Evolutionary conservation across 768 basidiomycete species (phyloP), one percentile per base, ranked within the genome.

Genomic region (Calocera cornea): DNA sequence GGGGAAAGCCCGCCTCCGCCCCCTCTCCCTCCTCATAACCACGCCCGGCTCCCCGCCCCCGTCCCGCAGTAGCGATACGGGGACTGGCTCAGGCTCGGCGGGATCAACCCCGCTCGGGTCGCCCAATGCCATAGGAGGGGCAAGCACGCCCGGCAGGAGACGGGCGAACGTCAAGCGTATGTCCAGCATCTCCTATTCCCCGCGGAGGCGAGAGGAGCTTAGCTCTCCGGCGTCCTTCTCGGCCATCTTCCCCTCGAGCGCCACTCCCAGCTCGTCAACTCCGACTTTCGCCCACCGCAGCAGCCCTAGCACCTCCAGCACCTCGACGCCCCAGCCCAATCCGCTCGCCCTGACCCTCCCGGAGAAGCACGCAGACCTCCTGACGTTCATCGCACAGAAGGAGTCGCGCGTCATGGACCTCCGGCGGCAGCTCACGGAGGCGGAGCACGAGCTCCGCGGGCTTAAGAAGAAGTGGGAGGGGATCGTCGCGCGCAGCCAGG

Each of bases 361-460:
- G 31, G 54, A 60, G 54, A 92, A 91, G 72, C 89, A 93, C 72
- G 84, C 87, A 5, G 90, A 92, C 66, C 77, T 93, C 1, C 78
- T 92, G n/a, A 87, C 83, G 34, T 87, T 87, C 68, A 93, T 93
- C 64, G 90, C 91, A 0, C 89, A 91, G 76, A 92, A 92, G 70
- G 91, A 92, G 74, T 84, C 88, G 0, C 88, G 86, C 74, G 91
- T 89, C 71, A 82, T 92, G 41, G 90, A 93, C 67, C 80, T 92
- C 49, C 85, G 89, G 19, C 84, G 87, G 2, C 89, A 90, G 70
- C 83, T 93, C 1, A 81, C 82, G 8, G 73, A 77, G 16, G 88
- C 92, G 70, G 90, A 93, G 77, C 81, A 81, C 1, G 91, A 92
- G 72, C 80, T 92, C 1, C 74, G 82, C 0, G 83, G 88, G 73